phyloP scores from a whole-genome alignment of 2,329 filamentous ascomycete species.

The Dactylellina parvicollis region DNA sequence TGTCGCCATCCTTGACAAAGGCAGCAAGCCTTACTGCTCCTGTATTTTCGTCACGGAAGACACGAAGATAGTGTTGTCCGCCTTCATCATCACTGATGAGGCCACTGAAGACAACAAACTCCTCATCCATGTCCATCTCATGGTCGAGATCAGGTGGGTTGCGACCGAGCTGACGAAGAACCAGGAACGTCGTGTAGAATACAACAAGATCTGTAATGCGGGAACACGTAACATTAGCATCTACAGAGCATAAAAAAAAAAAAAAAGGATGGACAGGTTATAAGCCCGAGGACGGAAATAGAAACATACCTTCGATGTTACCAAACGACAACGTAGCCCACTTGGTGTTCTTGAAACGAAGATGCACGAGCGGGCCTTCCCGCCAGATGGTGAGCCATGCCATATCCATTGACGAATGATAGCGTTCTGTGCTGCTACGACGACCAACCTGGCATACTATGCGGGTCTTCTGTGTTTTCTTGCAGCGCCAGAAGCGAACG shows the following conservation, averaged over 20 bases:
- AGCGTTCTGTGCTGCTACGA: slow-evolving; percentile 54
- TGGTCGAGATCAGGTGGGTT: slow-evolving; percentile 56
- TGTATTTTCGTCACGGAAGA: slow-evolving; percentile 57
- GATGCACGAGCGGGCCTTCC: slow-evolving; percentile 56
- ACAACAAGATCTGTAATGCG: slow-evolving; percentile 57
- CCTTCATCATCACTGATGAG: slow-evolving; percentile 57
- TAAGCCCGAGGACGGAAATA: background rate
- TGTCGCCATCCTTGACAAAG: slow-evolving; percentile 56
- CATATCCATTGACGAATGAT: slow-evolving; percentile 57
- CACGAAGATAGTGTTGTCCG: slow-evolving; percentile 55
- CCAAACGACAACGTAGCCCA: slow-evolving; percentile 58
- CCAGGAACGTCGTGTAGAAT: slow-evolving; percentile 58
- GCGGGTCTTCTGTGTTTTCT: slow-evolving; percentile 56
- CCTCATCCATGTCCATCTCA: slow-evolving; percentile 58
- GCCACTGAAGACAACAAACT: slow-evolving; percentile 57
- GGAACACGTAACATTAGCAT: slow-evolving; percentile 48
- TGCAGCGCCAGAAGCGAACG: slow-evolving; percentile 57
- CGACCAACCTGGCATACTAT: slow-evolving; percentile 58
- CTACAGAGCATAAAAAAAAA: slow-evolving; percentile 19
- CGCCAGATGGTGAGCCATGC: slow-evolving; percentile 56
- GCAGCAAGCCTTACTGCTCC: slow-evolving; percentile 57
- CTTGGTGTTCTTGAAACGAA: slow-evolving; percentile 56
- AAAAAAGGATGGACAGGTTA: no score
- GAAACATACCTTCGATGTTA: slow-evolving; percentile 57
- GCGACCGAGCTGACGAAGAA: slow-evolving; percentile 56